Percentiles rank a stretch among this genome's conserved stretches.
phyloP scores from a whole-genome alignment of 1,284 basidiomycete genomes.

The Stygiomarasmius scandens region DNA sequence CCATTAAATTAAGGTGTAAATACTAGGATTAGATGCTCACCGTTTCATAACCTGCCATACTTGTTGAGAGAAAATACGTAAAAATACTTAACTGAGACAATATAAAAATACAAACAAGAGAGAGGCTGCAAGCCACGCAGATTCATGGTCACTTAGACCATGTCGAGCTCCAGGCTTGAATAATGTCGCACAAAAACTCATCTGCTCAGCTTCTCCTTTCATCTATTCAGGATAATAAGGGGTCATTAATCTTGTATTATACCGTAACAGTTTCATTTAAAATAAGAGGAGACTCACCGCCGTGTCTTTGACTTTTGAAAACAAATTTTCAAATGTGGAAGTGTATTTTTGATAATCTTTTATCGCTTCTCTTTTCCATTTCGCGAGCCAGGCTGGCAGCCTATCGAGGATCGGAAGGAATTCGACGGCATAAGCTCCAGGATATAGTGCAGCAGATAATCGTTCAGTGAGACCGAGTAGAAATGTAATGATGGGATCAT shows the following conservation, averaged over 20 bases:
- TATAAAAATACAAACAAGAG: background rate
- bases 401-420: constrained; percentile 9
- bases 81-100: background rate
- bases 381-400: constrained; percentile 3
- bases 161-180: background rate
- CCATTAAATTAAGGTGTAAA: background rate
- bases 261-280: background rate
- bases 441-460: constrained; percentile 1
- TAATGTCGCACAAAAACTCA: constrained; percentile 5
- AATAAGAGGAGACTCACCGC: background rate
- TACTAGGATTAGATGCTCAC: background rate
- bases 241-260: too few relatives aligned
- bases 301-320: background rate
- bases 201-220: background rate
- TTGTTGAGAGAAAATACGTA: background rate
- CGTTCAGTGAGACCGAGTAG: background rate
- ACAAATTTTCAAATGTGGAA: constrained; percentile 1
- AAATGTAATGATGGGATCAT: background rate
- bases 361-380: constrained; percentile 14
- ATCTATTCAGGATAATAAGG: too few relatives aligned
- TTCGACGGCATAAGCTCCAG: constrained; percentile 10
- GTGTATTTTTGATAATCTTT: background rate
- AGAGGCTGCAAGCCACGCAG: constrained; percentile 6
- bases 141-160: constrained; percentile 1
- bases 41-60: constrained; percentile 8